These are phyloP conservation scores for Heliophila coronopifolia DNA, from an alignment of 441 rosid genomes.

Conservation along the genomic window DNA sequence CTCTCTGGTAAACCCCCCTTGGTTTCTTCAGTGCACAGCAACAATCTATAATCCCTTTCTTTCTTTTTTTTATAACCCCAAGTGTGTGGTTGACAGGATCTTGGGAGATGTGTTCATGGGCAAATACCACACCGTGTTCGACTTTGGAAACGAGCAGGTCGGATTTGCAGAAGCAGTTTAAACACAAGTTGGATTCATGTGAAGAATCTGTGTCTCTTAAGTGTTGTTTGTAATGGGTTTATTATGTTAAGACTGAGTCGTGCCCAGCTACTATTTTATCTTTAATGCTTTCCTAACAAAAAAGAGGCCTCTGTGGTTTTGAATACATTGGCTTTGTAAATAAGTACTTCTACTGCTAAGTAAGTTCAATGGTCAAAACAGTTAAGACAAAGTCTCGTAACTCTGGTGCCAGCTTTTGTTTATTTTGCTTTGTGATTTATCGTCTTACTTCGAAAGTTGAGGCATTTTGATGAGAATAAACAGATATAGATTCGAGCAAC, in stretches of 20 bases:
- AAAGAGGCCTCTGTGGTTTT: conserved; percentile 28
- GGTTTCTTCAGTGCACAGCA: background rate
- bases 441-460: too few species aligned
- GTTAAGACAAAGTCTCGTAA: conserved; percentile 5
- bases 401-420: background rate
- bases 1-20: conserved; percentile 51
- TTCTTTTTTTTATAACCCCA: background rate
- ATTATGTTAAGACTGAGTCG: conserved; percentile 22
- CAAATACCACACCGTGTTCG: conserved; percentile 60
- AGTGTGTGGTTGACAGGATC: conserved; percentile 37
- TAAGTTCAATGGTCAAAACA: conserved; percentile 20
- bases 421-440: too few species aligned
- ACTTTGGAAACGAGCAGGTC: conserved; percentile 44
- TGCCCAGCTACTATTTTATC: conserved; percentile 4
- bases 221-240: conserved; percentile 26
- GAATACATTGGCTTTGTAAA: conserved; percentile 34
- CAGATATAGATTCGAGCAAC: conserved; percentile 61
- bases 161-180: conserved; percentile 56
- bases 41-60: background rate
- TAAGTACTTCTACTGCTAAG: conserved; percentile 19
- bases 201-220: conserved; percentile 12
- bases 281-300: conserved; percentile 6
- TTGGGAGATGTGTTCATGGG: conserved; percentile 74
- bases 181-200: conserved; percentile 7
- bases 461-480: too few species aligned